Conservation (phyloP, 176 grass and related monocot genomes). For the Triticum turgidum region DNA sequence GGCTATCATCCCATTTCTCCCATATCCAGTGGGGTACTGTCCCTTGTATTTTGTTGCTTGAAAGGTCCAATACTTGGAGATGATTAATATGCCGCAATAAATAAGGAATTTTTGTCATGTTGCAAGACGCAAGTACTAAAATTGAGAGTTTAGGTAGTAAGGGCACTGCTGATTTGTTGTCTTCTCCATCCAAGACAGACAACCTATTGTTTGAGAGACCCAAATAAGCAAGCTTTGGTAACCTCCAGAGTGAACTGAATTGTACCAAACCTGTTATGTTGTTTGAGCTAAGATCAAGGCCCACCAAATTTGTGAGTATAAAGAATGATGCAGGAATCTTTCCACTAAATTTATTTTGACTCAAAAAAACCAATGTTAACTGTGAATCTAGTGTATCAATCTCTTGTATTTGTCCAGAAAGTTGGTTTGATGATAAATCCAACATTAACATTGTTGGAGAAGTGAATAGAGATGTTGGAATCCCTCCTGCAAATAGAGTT, state of each 20-base stretch:
- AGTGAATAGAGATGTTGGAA: constrained; percentile 13
- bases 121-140: not conserved
- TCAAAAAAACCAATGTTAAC: not conserved
- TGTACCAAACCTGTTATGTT: not conserved
- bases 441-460: not conserved
- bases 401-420: constrained; percentile 15
- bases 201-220: not conserved
- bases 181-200: constrained; percentile 4
- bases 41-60: constrained; percentile 4
- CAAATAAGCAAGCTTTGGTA: not conserved
- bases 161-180: not conserved
- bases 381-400: not conserved
- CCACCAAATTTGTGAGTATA: not conserved
- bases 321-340: constrained; percentile 14
- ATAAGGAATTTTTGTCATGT: not conserved
- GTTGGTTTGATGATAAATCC: constrained; percentile 6
- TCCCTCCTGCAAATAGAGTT: not conserved
- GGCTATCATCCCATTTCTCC: not conserved
- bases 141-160: not conserved
- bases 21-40: constrained; percentile 26
- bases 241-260: not conserved
- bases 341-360: not conserved
- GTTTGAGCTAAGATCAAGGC: not conserved
- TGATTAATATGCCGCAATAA: not conserved
- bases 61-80: not conserved